phyloP scores from a whole-genome alignment of 1,139 yeast species.

The Debaryomyces psychrophilus region DNA sequence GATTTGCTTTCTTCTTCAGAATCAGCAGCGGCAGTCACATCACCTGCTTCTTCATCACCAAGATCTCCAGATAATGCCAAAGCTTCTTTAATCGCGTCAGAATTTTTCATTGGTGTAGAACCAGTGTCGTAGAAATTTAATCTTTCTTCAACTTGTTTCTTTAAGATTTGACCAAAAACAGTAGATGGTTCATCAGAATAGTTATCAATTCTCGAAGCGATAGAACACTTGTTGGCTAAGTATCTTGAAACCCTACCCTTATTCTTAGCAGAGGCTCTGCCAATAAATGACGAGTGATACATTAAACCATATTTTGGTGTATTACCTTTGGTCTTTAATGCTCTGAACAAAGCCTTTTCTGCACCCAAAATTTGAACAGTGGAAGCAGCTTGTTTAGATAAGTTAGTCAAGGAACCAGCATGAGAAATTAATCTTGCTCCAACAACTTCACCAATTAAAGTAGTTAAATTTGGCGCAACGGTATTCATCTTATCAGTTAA shows the following conservation, averaged over 20 bases:
- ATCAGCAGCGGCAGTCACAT: conserved; percentile 19
- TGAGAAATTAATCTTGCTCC: conserved; percentile 98
- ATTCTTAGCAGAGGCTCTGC: conserved; percentile 96
- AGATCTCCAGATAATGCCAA: conserved; percentile 64
- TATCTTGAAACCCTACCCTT: conserved; percentile 99
- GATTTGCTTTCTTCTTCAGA: conserved; percentile 26
- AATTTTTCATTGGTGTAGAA: conserved; percentile 92
- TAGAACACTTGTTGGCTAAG: conserved; percentile 97
- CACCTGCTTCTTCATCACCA: conserved; percentile 22
- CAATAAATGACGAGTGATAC: conserved; percentile 96
- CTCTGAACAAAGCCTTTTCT: conserved; percentile 98
- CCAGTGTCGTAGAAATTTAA: conserved; percentile 95
- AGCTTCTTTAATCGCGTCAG: conserved; percentile 92
- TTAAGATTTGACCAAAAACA: conserved; percentile 86
- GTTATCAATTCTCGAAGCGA: conserved; percentile 97
- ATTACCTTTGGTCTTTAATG: conserved; percentile 96
- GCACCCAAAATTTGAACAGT: conserved; percentile 99
- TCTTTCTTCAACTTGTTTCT: conserved; percentile 97
- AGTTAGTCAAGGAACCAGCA: conserved; percentile 90
- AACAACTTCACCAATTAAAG: conserved; percentile 94
- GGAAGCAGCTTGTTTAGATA: conserved; percentile 98
- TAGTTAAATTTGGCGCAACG: conserved; percentile 95
- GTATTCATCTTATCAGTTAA: conserved; percentile 95
- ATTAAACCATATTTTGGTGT: conserved; percentile 98
- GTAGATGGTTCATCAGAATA: conserved; percentile 85